These are phyloP conservation scores for Sugiyamaella neomexicana DNA, from an alignment of 1,139 yeast species.

Conservation along the genomic window DNA sequence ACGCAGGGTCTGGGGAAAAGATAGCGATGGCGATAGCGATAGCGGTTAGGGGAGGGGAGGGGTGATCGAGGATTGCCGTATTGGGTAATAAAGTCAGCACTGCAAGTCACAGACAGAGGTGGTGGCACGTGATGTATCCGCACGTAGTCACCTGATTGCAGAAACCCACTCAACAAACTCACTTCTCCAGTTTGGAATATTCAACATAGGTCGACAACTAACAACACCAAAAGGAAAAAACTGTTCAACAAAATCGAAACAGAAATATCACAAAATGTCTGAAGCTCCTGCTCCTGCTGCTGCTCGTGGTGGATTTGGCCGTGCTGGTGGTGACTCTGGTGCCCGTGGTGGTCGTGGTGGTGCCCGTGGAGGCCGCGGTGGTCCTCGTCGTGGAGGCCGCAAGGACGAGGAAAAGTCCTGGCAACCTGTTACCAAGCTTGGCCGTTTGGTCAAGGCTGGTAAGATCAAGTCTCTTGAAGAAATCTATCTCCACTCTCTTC, in stretches of 20 bases:
- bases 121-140: too few relatives aligned
- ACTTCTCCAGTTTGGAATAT: too few relatives aligned
- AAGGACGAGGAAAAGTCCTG: slow-evolving; percentile 96
- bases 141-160: too few relatives aligned
- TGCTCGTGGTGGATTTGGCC: slow-evolving; percentile 35
- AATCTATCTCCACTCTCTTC: slow-evolving; percentile 98
- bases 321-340: slow-evolving; percentile 38
- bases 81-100: too few relatives aligned
- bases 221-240: too few relatives aligned
- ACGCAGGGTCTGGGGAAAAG: too few relatives aligned
- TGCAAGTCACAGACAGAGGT: too few relatives aligned
- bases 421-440: slow-evolving; percentile 99
- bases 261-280: slow-evolving; percentile 19
- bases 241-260: slow-evolving; percentile 12
- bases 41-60: too few relatives aligned
- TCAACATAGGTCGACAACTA: too few relatives aligned
- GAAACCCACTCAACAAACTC: too few relatives aligned
- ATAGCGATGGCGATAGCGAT: too few relatives aligned
- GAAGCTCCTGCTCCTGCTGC: slow-evolving; percentile 25
- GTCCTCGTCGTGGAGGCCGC: slow-evolving; percentile 62
- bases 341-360: slow-evolving; percentile 66
- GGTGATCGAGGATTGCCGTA: too few relatives aligned
- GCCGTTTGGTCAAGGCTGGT: slow-evolving; percentile 99
- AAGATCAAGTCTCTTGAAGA: slow-evolving; percentile 96
- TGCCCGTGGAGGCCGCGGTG: slow-evolving; percentile 60